Evolutionary conservation across 257 asterid genomes (phyloP).

Genomic region (Scutellaria galericulata): DNA sequence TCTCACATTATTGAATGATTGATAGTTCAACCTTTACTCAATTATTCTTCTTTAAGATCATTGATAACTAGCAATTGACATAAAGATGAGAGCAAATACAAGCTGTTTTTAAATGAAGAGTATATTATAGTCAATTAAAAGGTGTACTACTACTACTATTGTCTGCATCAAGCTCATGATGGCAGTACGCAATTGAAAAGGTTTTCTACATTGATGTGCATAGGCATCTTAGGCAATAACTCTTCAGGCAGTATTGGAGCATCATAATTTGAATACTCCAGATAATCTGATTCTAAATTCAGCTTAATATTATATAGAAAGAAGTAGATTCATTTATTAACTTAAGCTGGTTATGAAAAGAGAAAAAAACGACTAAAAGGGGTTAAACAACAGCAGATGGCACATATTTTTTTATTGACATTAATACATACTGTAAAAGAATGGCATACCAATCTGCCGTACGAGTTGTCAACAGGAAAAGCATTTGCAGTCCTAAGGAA

Average conservation of each 20-base stretch:
- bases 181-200: background rate
- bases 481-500: slow-evolving; percentile 72
- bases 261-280: background rate
- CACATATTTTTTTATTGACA: background rate
- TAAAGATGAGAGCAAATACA: background rate
- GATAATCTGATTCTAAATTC: background rate
- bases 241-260: background rate
- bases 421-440: background rate
- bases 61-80: background rate
- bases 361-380: background rate
- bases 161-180: slow-evolving; percentile 1
- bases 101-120: background rate
- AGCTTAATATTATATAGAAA: background rate
- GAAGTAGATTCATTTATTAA: background rate
- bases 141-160: background rate
- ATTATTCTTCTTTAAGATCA: background rate
- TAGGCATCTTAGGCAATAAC: background rate
- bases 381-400: background rate
- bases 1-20: background rate
- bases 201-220: background rate
- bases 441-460: slow-evolving; percentile 90
- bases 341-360: background rate
- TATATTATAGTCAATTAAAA: background rate
- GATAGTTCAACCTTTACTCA: slow-evolving; percentile 5
- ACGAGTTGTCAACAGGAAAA: slow-evolving; percentile 90